Conservation (phyloP, 1,284 basidiomycete species). For the Ustilago cynodontis region DNA sequence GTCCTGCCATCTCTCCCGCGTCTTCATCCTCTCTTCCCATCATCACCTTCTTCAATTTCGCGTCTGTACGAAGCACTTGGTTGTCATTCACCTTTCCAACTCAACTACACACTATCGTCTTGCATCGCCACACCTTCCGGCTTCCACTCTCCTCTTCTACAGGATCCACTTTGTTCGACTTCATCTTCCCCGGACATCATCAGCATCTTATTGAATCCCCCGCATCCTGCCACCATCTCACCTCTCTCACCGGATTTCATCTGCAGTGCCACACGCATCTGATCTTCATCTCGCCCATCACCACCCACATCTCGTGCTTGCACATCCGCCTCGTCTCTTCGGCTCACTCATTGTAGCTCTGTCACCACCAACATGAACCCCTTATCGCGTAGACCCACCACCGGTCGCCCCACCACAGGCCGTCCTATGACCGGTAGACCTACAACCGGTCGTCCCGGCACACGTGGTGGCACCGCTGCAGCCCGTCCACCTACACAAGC, state of each 20-base stretch:
- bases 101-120: too few species aligned
- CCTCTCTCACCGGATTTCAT: not conserved
- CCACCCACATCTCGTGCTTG: conserved; percentile 5
- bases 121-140: not conserved
- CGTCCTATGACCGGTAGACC: conserved; percentile 42
- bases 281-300: conserved; percentile 2
- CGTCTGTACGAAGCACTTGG: not conserved
- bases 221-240: not conserved
- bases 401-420: conserved; percentile 41
- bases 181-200: not conserved
- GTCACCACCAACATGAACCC: conserved; percentile 22
- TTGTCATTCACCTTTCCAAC: not conserved
- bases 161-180: not conserved
- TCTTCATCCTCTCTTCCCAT: not conserved
- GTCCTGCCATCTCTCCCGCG: not conserved
- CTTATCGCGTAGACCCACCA: conserved; percentile 38
- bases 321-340: conserved; percentile 1
- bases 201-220: not conserved
- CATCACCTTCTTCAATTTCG: not conserved
- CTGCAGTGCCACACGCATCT: not conserved
- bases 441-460: conserved; percentile 45
- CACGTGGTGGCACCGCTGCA: conserved; percentile 36
- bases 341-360: not conserved
- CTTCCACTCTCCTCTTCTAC: not conserved
- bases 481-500: conserved; percentile 36